phyloP scores from a whole-genome alignment of 164 flowering plant genomes.

The Tetracentron sinense region DNA sequence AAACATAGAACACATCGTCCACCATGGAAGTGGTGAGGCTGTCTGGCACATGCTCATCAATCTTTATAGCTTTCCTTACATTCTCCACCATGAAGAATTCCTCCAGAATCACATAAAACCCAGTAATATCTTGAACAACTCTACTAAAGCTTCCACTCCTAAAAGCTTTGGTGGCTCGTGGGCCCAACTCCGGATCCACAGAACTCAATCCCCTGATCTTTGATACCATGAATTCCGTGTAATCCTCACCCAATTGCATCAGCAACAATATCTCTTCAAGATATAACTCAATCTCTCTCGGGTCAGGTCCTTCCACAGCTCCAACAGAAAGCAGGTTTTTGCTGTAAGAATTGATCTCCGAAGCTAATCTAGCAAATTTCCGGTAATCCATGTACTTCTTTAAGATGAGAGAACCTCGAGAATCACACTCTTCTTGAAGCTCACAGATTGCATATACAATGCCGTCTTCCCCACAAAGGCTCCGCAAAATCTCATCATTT shows the following conservation, averaged over 20 bases:
- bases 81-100: slow-evolving; percentile 97
- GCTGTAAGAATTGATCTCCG: slow-evolving; percentile 57
- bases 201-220: slow-evolving; percentile 75
- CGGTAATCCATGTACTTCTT: slow-evolving; percentile 68
- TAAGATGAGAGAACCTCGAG: slow-evolving; percentile 47
- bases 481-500: slow-evolving; percentile 47
- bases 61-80: no score
- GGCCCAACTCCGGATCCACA: slow-evolving; percentile 73
- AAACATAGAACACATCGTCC: slow-evolving; percentile 90
- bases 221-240: slow-evolving; percentile 80
- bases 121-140: slow-evolving; percentile 79
- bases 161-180: slow-evolving; percentile 82
- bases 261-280: slow-evolving; percentile 75
- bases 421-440: slow-evolving; percentile 73
- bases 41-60: slow-evolving; percentile 81
- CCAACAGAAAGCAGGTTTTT: slow-evolving; percentile 51
- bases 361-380: slow-evolving; percentile 42
- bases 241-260: slow-evolving; percentile 84
- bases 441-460: slow-evolving; percentile 80
- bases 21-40: slow-evolving; percentile 97
- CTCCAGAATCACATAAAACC: slow-evolving; percentile 85
- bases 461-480: slow-evolving; percentile 70
- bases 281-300: slow-evolving; percentile 77
- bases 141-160: slow-evolving; percentile 73
- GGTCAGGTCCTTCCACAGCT: slow-evolving; percentile 69